These are phyloP conservation scores for Symbiodinium pilosum DNA, from an alignment of 73 alveolate species.

Conservation along the genomic window DNA sequence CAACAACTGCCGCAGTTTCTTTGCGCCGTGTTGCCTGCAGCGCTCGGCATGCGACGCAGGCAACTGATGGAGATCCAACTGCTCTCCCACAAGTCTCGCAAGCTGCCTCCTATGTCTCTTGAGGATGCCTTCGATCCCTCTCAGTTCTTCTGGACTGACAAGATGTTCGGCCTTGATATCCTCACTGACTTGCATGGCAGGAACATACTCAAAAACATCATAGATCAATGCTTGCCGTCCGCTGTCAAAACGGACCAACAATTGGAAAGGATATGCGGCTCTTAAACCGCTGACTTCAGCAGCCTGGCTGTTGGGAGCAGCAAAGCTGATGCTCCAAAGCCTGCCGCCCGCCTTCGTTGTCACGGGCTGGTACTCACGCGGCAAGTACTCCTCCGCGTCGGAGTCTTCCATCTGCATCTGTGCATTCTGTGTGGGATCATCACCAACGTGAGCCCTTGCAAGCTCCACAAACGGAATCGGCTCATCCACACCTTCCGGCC, in stretches of 20 bases:
- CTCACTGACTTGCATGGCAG: background rate
- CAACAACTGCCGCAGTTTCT: background rate
- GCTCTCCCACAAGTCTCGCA: background rate
- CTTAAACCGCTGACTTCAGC: background rate
- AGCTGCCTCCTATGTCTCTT: background rate
- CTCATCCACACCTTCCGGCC: conserved; percentile 11
- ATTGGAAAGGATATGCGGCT: background rate
- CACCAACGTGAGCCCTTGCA: conserved; percentile 6
- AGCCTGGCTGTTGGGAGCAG: background rate
- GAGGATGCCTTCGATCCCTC: background rate
- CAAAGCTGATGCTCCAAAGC: background rate
- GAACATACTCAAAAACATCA: background rate
- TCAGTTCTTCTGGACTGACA: background rate
- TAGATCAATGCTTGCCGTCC: conserved; percentile 2
- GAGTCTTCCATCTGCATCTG: background rate
- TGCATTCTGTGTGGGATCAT: background rate
- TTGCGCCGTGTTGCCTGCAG: background rate
- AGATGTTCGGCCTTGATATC: background rate
- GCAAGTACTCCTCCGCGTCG: background rate
- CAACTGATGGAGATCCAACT: background rate
- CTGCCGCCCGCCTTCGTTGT: background rate
- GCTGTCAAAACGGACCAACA: background rate
- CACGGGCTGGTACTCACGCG: background rate
- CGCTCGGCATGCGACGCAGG: background rate
- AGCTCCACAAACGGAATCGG: conserved; percentile 10